Percentiles rank a stretch among this genome's conserved stretches.
Conservation (phyloP, 805 yeast genomes). For the Saccharomycopsis olivae region DNA sequence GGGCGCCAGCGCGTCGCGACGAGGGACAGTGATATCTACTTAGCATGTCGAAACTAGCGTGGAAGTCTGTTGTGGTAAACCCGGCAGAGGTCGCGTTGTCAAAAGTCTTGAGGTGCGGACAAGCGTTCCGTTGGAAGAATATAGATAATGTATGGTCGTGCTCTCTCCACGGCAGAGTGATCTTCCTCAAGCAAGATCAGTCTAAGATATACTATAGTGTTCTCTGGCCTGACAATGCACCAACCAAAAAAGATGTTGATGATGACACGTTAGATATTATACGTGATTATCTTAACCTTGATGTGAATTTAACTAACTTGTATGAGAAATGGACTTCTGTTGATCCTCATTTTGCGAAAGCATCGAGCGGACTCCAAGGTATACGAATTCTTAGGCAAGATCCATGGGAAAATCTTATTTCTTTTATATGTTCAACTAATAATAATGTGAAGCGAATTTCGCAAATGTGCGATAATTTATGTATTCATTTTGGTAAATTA, state of each 20-base stretch:
- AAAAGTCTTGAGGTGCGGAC: slow-evolving; percentile 73
- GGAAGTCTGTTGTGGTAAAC: too few relatives aligned
- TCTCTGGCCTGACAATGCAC: slow-evolving; percentile 21
- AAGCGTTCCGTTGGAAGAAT: slow-evolving; percentile 71
- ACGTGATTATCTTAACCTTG: slow-evolving; percentile 60
- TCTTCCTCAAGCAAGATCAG: slow-evolving; percentile 55
- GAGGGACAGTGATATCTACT: too few relatives aligned
- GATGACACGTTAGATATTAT: slow-evolving; percentile 35
- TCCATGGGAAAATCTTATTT: slow-evolving; percentile 91
- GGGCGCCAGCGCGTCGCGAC: too few relatives aligned
- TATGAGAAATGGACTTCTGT: slow-evolving; percentile 50
- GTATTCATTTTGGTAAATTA: slow-evolving; percentile 56
- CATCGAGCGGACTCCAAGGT: slow-evolving; percentile 41
- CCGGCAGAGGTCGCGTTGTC: too few relatives aligned
- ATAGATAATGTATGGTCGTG: slow-evolving; percentile 57
- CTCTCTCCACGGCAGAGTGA: slow-evolving; percentile 45
- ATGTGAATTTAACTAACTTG: slow-evolving; percentile 41
- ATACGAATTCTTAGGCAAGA: slow-evolving; percentile 83
- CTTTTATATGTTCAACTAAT: slow-evolving; percentile 92
- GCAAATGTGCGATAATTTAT: slow-evolving; percentile 77
- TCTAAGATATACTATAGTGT: slow-evolving; percentile 41
- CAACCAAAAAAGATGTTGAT: slow-evolving; percentile 12
- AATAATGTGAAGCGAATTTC: slow-evolving; percentile 91
- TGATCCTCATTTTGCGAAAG: slow-evolving; percentile 39
- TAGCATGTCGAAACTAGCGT: too few relatives aligned